Base-by-base conservation (phyloP, 2,329 filamentous ascomycete genomes). In the Immersiporthe knoxdaviesiana region DNA sequence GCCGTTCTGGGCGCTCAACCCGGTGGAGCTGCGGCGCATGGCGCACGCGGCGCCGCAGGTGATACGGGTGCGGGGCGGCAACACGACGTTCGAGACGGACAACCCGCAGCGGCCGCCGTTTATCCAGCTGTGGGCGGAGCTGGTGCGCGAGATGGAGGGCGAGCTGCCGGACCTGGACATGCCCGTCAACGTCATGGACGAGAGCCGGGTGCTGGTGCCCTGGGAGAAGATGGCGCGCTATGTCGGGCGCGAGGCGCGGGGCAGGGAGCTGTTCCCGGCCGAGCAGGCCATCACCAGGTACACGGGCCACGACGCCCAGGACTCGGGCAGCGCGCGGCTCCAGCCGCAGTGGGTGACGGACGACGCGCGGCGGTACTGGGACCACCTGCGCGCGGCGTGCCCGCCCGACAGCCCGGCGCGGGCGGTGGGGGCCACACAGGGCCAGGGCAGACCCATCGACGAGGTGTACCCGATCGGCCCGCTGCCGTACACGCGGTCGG, bases 141-240 rank as follows among this genome's bases (percentile, higher is more conserved):
- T 88, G 16, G 82, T 90, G 30, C 72, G 75, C 3, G 84, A 85
- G 68, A 85, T 89, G 50, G 83, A 85, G 35, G 75, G 81, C 18
- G 79, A 83, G 63, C 76, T 91, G 30, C 89, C 88, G 5, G 88
- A 91, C 71, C 85, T 91, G 75, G 88, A 91, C 75, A 89, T 91
- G 80, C 85, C 88, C 7, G 86, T 91, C 79, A 91, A 91, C 74
- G 81, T 84, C 64, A 82, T 89, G 78, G 88, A 91, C 75, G 87
- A 91, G 75, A 84, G 88, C 37, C 82, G 89, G 30, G 76, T 91
- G 27, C 78, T 90, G 39, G 86, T 89, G 2, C 83, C 87, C 16
- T 88, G 84, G 78, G 83, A 90, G 67, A 80, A 84, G 21, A 83
- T 91, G 68, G 80, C 84, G 30, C 78, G 79, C 30, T 79, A 87